These are phyloP conservation scores for Bipolaris cookei DNA, from an alignment of 2,329 filamentous ascomycete species.

Conservation along the genomic window DNA sequence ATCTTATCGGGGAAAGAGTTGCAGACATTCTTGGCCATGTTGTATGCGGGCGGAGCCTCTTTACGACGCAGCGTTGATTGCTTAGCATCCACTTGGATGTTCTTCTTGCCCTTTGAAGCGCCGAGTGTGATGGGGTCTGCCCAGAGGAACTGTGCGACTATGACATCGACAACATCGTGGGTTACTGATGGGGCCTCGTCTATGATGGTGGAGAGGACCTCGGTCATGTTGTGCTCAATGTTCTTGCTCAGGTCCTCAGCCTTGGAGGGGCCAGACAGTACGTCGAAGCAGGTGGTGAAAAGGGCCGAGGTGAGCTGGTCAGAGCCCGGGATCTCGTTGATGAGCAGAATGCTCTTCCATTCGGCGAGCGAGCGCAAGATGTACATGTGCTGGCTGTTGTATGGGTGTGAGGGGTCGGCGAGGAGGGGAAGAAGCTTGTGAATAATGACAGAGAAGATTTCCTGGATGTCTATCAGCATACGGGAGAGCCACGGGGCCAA, in stretches of 20 bases:
- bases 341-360: conserved; percentile 90
- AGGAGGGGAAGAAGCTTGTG: conserved; percentile 82
- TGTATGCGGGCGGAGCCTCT: conserved; percentile 88
- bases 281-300: conserved; percentile 91
- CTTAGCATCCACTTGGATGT: conserved; percentile 68
- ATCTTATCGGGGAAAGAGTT: conserved; percentile 90
- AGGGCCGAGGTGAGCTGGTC: conserved; percentile 75
- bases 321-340: conserved; percentile 84
- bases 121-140: conserved; percentile 70
- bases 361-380: conserved; percentile 87
- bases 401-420: conserved; percentile 83
- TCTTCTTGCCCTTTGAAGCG: conserved; percentile 58
- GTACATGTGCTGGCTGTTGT: conserved; percentile 92
- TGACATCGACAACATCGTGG: conserved; percentile 83
- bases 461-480: conserved; percentile 59
- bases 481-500: neutral
- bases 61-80: conserved; percentile 86
- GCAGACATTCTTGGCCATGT: conserved; percentile 95
- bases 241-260: conserved; percentile 88
- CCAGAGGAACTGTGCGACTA: conserved; percentile 93
- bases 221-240: conserved; percentile 89
- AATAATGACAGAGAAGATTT: conserved; percentile 91
- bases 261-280: conserved; percentile 79
- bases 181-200: conserved; percentile 83
- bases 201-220: conserved; percentile 81